Percentiles rank a stretch among this genome's conserved stretches.
Evolutionary conservation across 768 basidiomycete species (phyloP).

Genomic region (Tubosaeta brunneosetosa): DNA sequence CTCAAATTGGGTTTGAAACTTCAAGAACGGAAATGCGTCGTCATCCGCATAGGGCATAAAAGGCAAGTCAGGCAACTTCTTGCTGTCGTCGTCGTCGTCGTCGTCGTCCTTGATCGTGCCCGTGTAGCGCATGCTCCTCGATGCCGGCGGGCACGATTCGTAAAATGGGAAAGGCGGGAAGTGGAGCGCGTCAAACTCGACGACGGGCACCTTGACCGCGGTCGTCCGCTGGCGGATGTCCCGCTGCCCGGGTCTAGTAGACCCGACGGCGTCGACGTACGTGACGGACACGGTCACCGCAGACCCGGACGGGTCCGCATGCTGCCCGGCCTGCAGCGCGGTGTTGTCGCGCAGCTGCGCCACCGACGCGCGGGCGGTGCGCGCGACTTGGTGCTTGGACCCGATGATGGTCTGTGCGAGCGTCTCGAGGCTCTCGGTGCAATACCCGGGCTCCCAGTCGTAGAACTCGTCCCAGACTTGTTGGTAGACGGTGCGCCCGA

Average conservation of each 20-base stretch:
- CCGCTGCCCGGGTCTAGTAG: background rate
- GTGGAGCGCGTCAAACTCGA: constrained; percentile 9
- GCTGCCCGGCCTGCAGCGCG: background rate
- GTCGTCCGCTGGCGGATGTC: background rate
- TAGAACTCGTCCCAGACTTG: constrained; percentile 45
- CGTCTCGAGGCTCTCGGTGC: constrained; percentile 21
- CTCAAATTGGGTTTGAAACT: constrained; percentile 28
- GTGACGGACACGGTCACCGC: constrained; percentile 9
- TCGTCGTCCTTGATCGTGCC: background rate
- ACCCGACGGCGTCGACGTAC: background rate
- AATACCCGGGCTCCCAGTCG: constrained; percentile 37
- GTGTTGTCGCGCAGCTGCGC: constrained; percentile 3
- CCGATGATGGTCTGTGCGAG: constrained; percentile 9
- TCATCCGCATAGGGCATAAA: constrained; percentile 52
- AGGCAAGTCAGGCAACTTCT: background rate
- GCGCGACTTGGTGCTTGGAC: constrained; percentile 8
- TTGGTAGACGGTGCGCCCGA: constrained; percentile 32
- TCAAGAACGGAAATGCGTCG: constrained; percentile 27
- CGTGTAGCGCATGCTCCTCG: constrained; percentile 26
- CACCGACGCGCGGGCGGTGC: constrained; percentile 10
- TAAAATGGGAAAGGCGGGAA: constrained; percentile 32
- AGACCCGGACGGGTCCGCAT: background rate
- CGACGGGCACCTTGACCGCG: constrained; percentile 10
- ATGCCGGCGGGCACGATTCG: constrained; percentile 43
- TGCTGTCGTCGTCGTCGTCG: no score